Evolutionary conservation across 2,329 filamentous ascomycete genomes (phyloP).

Genomic region (Kalaharituber pfeilii): DNA sequence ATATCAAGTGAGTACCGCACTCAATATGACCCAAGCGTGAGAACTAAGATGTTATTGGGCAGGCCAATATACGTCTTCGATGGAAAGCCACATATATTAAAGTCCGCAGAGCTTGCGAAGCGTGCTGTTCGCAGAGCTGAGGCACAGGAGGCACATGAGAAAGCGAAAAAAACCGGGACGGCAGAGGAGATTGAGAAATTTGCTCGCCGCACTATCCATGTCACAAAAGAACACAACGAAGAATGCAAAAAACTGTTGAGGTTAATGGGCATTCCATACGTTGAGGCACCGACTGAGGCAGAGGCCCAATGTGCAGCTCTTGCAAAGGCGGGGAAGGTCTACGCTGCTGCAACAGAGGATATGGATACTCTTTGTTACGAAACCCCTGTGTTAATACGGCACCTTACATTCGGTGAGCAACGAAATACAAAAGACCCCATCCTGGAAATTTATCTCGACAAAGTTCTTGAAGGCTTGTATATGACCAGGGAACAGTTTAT

Average conservation of each 20-base stretch:
- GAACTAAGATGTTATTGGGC: background rate
- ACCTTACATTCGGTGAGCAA: slow-evolving; percentile 93
- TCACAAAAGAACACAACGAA: slow-evolving; percentile 86
- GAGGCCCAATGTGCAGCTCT: slow-evolving; percentile 91
- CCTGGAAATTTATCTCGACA: slow-evolving; percentile 78
- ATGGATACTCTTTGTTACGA: slow-evolving; percentile 98
- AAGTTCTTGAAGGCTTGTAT: slow-evolving; percentile 65
- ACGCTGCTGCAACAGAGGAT: slow-evolving; percentile 89
- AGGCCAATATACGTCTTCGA: slow-evolving; percentile 88
- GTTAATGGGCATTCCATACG: slow-evolving; percentile 91
- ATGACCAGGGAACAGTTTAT: slow-evolving; percentile 92
- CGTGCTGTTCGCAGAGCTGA: slow-evolving; percentile 90
- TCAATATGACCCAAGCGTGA: background rate
- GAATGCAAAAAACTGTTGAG: slow-evolving; percentile 83
- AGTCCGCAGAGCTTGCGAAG: slow-evolving; percentile 91
- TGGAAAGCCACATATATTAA: slow-evolving; percentile 88
- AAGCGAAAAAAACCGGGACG: slow-evolving; percentile 93
- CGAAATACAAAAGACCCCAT: slow-evolving; percentile 70
- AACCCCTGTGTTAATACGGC: slow-evolving; percentile 71
- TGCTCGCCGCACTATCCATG: slow-evolving; percentile 75
- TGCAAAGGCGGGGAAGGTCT: slow-evolving; percentile 83
- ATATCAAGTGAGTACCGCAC: slow-evolving; percentile 50
- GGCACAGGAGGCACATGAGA: slow-evolving; percentile 74
- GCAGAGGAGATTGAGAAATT: slow-evolving; percentile 98
- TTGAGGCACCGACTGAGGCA: slow-evolving; percentile 88